Evolutionary conservation across 805 yeast species (phyloP), one percentile per base, ranked within the genome.

Genomic region (Hanseniaspora lindneri): DNA sequence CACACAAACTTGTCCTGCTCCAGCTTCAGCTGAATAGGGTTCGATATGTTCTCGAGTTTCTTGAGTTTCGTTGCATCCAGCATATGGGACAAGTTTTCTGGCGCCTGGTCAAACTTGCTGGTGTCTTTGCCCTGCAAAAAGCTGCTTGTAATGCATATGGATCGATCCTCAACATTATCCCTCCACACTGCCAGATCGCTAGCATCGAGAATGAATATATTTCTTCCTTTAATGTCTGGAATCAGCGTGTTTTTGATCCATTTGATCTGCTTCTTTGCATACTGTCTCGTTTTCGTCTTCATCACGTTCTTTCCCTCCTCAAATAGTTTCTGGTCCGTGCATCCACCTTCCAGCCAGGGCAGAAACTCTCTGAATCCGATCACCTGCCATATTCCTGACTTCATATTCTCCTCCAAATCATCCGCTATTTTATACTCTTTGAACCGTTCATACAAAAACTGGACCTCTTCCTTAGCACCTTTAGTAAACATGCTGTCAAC

Each of bases 361-460:
- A 84, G 58, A 58, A 86, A 86, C 58, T 86, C 95, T 60, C 85
- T 84, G 64, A 84, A 92, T 1, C 97, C 97, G 57, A 89, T 84
- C 1, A 84, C 95, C 65, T 92, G 97, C 87, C 87, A 87, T 0
- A 89, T 73, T 2, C 97, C 97, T 51, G 73, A 68, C 47, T 82
- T 81, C 50, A 76, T 65, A 51, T 72, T 78, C 9, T 81, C 77
- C 20, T 57, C 60, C 21, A 29, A 23, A 40, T 46, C 24, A 5
- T 62, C 59, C 1, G 58, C 54, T 19, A 61, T 61, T 0, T 48
- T 41, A 4, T 65, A 54, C 41, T 51, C 44, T 28, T 52, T 47
- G 44, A 73, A 80, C 24, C 65, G 66, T 0, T 63, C 58, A 59
- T 75, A 77, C 57, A 89, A 59, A 49, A 77, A 74, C 8, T 71